Base-by-base conservation (phyloP, 139 green algal genomes). In the Picochlorum sp. region DNA sequence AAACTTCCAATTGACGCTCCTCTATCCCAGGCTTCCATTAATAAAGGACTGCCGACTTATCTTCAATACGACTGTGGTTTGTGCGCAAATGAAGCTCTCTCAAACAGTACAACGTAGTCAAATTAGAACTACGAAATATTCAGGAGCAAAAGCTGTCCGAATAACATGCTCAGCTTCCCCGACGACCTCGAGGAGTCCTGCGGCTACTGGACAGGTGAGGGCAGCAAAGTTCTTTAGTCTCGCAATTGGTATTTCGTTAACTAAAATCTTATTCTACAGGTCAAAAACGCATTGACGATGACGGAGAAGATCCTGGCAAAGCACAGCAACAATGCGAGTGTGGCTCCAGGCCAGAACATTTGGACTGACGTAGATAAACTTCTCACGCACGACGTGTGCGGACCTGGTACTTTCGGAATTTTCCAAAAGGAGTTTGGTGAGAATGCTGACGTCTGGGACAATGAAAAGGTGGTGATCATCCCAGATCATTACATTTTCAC, bases 401-500 rank as follows among this genome's bases (percentile, higher is more conserved):
- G 90, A 1, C 90, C 90, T 5, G 88, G 88, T 71, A 97, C 90
- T 49, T 96, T 96, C 74, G 88, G 88, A 65, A 94, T 96, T 66
- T 96, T 96, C 68, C 82, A 96, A 64, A 90, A 91, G 68, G 91
- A 97, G 81, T 98, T 97, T 73, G 90, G 91, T 20, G 73, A 81
- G 26, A 81, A 91, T 45, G 90, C 91, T 5, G 72, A 94, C 78
- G 82, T 97, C 11, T 97, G 90, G 90, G 87, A 97, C 66, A 71
- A 71, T 34, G 86, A 97, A 70, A 81, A 81, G 34, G 79, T 97
- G 28, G 81, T 97, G 34, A 79, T 97, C 57, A 97, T 97, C 62
- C 91, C 91, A 3, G 91, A 97, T 77, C 91, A 97, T 70, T 97
- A 97, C 84, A 97, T 98, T 77, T 97, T 97, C 82, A 97, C 91